These are phyloP conservation scores for Vaccinium darrowii DNA, from an alignment of 148 eudicot genomes.

Conservation along the genomic window DNA sequence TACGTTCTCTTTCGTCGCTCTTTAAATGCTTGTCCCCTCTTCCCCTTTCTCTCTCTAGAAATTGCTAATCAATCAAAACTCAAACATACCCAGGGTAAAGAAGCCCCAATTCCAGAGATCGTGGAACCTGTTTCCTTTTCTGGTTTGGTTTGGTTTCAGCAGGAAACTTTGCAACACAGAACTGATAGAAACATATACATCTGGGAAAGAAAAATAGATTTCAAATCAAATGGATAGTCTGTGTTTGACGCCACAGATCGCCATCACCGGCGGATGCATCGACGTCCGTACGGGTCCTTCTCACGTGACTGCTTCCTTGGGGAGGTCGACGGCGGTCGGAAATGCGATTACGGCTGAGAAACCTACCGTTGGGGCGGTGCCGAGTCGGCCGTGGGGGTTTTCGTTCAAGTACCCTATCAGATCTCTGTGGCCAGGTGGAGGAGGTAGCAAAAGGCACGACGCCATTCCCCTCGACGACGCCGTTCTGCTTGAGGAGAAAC, in stretches of 20 bases:
- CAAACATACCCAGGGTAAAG: not conserved
- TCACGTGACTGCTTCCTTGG: slow-evolving; percentile 29
- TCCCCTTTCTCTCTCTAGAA: not conserved
- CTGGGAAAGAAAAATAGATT: not conserved
- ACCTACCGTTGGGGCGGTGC: slow-evolving; percentile 16
- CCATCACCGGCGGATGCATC: slow-evolving; percentile 28
- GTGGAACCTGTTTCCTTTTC: not conserved
- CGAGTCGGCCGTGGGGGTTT: slow-evolving; percentile 43
- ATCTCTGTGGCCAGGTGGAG: slow-evolving; percentile 54
- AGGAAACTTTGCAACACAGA: not conserved
- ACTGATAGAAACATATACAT: not conserved
- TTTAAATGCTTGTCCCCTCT: not conserved
- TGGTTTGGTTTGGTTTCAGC: not conserved
- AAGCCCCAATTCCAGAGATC: slow-evolving; percentile 6
- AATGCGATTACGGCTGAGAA: slow-evolving; percentile 32
- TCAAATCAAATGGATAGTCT: slow-evolving; percentile 54
- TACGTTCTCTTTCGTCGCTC: not conserved
- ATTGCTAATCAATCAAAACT: not conserved
- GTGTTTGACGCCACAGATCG: slow-evolving; percentile 43
- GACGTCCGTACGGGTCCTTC: slow-evolving; percentile 38
- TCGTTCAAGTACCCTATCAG: slow-evolving; percentile 63
- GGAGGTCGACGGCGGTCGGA: slow-evolving; percentile 27
- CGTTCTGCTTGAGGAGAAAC: slow-evolving; percentile 36
- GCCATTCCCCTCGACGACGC: slow-evolving; percentile 62
- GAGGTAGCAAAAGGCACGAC: slow-evolving; percentile 39